These are phyloP conservation scores for Hanseniaspora nectarophila DNA, from an alignment of 805 yeast genomes.

Conservation along the genomic window DNA sequence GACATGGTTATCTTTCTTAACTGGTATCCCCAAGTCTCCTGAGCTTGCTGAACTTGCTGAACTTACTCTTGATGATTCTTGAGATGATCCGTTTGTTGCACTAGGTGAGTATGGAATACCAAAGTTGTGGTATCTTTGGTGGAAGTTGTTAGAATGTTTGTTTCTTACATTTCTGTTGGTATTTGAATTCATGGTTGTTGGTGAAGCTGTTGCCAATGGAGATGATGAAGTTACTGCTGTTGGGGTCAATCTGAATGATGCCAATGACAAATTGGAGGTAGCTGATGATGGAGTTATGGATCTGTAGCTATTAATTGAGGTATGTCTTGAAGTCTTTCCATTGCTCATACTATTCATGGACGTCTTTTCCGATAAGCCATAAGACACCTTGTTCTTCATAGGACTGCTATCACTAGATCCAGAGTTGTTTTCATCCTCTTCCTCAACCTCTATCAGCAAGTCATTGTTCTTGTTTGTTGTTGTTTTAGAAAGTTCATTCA, in stretches of 20 bases:
- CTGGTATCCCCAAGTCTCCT: too few relatives aligned
- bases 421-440: constrained; percentile 23
- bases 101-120: constrained; percentile 9
- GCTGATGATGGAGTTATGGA: constrained; percentile 11
- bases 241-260: background rate
- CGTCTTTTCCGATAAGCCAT: background rate
- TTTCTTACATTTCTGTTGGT: background rate
- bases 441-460: constrained; percentile 29
- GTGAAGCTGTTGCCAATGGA: background rate
- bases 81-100: constrained; percentile 1
- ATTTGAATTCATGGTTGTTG: background rate
- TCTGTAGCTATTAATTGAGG: constrained; percentile 7
- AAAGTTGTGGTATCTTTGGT: constrained; percentile 9
- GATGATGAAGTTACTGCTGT: background rate
- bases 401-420: constrained; percentile 6
- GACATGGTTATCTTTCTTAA: too few relatives aligned
- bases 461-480: constrained; percentile 18
- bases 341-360: background rate
- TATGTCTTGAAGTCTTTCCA: background rate
- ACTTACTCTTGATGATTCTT: background rate
- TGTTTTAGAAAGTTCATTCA: background rate
- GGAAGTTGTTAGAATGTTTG: background rate
- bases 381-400: background rate
- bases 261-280: background rate
- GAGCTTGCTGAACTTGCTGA: background rate